Evolutionary conservation across 2,329 filamentous ascomycete species (phyloP).

Genomic region (Leptodontidium sp.): DNA sequence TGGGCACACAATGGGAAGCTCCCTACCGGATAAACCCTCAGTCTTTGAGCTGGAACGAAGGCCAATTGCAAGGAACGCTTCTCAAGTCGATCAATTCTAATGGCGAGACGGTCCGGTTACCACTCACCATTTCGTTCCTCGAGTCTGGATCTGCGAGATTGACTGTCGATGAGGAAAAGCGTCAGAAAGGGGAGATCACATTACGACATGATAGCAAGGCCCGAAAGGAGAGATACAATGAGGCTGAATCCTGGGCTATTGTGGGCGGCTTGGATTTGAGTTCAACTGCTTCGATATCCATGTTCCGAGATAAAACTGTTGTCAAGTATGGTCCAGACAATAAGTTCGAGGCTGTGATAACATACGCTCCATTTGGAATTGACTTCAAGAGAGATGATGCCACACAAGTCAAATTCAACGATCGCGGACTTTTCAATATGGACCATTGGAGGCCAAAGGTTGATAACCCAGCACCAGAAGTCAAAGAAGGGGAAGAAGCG

Average conservation of each 20-base stretch:
- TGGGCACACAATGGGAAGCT: slow-evolving; percentile 74
- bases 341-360: slow-evolving; percentile 83
- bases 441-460: slow-evolving; percentile 95
- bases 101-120: slow-evolving; percentile 77
- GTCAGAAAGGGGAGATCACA: slow-evolving; percentile 87
- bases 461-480: slow-evolving; percentile 57
- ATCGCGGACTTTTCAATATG: slow-evolving; percentile 87
- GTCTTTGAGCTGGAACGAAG: slow-evolving; percentile 79
- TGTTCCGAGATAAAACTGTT: slow-evolving; percentile 67
- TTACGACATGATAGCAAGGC: slow-evolving; percentile 84
- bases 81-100: slow-evolving; percentile 76
- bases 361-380: slow-evolving; percentile 81
- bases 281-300: slow-evolving; percentile 74
- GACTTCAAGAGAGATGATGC: slow-evolving; percentile 86
- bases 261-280: slow-evolving; percentile 82
- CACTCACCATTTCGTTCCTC: slow-evolving; percentile 86
- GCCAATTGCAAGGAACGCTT: slow-evolving; percentile 81
- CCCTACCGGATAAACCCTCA: slow-evolving; percentile 81
- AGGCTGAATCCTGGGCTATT: slow-evolving; percentile 85
- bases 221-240: slow-evolving; percentile 94
- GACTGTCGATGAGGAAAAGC: slow-evolving; percentile 88
- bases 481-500: slow-evolving; percentile 51
- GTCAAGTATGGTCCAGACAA: slow-evolving; percentile 81
- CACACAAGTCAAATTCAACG: slow-evolving; percentile 87
- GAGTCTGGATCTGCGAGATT: slow-evolving; percentile 89